A percentile compares a stretch with the other conserved stretches of the same genome.
Conservation (phyloP, 352 stramenopile species). For the Saprolegnia parasitica region DNA sequence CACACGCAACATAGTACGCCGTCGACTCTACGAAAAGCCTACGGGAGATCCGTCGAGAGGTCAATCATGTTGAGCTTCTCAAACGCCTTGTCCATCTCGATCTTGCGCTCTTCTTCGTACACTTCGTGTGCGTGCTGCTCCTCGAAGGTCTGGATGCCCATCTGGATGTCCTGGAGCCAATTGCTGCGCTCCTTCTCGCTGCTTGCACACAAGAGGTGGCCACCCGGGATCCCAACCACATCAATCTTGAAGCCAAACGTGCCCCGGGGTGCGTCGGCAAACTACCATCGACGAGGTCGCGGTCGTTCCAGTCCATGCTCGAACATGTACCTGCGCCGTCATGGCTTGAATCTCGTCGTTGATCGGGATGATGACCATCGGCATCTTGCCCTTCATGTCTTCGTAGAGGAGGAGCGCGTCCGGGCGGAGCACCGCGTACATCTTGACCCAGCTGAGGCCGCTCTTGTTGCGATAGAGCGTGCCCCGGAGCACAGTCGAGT, state of each 20-base stretch:
- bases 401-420: conserved; percentile 74
- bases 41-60: conserved; percentile 22
- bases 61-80: conserved; percentile 72
- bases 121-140: conserved; percentile 40
- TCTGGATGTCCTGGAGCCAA: conserved; percentile 74
- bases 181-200: conserved; percentile 69
- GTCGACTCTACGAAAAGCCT: no score
- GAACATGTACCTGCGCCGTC: conserved; percentile 30
- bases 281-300: conserved; percentile 23
- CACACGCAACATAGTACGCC: no score
- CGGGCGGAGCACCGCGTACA: conserved; percentile 61
- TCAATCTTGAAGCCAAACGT: conserved; percentile 60
- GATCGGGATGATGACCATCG: conserved; percentile 70
- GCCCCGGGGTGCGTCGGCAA: conserved; percentile 47
- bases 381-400: conserved; percentile 44
- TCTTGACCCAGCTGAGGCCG: conserved; percentile 57
- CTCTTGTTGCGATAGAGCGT: conserved; percentile 66
- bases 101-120: conserved; percentile 49
- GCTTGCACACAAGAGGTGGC: conserved; percentile 50
- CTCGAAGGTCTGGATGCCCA: conserved; percentile 46
- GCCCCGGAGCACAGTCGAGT: conserved; percentile 59
- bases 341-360: conserved; percentile 53
- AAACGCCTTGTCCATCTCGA: conserved; percentile 55
- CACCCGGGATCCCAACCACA: conserved; percentile 52
- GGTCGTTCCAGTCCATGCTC: conserved; percentile 3